Evolutionary conservation across 2,329 filamentous ascomycete genomes (phyloP).

Genomic region (Aureobasidium pullulans): DNA sequence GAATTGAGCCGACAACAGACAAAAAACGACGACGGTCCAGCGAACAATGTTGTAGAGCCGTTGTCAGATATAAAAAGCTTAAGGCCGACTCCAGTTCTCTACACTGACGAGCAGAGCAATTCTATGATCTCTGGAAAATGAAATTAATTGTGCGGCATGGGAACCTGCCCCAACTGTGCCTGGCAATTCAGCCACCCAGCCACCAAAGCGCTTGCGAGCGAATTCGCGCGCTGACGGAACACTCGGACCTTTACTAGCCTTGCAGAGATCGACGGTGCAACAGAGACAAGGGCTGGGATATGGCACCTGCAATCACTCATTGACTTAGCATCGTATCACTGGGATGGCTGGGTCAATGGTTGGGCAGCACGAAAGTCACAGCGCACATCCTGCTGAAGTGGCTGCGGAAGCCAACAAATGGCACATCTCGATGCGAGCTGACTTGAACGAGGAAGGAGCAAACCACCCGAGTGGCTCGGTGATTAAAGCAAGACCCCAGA

Average conservation of each 20-base stretch:
- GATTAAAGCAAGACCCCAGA: not conserved
- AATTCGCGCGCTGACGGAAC: slow-evolving; percentile 3
- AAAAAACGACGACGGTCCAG: not conserved
- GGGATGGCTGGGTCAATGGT: not conserved
- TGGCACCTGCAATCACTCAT: not conserved
- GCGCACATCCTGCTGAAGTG: not conserved
- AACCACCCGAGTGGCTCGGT: slow-evolving; percentile 12
- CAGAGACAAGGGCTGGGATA: slow-evolving; percentile 4
- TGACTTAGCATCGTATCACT: not conserved
- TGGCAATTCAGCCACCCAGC: slow-evolving; percentile 9
- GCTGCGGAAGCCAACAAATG: not conserved
- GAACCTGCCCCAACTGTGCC: not conserved
- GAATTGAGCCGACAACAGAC: not conserved
- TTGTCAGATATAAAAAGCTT: not conserved
- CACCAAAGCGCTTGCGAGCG: slow-evolving; percentile 8
- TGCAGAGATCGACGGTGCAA: slow-evolving; percentile 12
- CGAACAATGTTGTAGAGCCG: not conserved
- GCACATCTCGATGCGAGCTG: not conserved
- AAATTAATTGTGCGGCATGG: not conserved
- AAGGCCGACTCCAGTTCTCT: not conserved
- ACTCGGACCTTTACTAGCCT: slow-evolving; percentile 3
- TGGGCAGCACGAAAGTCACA: not conserved
- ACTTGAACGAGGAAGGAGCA: not conserved
- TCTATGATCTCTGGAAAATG: too few species aligned
- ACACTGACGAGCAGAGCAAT: not conserved